Base-by-base conservation (phyloP, 2,329 filamentous ascomycete genomes). In the Colletotrichum falcatum region DNA sequence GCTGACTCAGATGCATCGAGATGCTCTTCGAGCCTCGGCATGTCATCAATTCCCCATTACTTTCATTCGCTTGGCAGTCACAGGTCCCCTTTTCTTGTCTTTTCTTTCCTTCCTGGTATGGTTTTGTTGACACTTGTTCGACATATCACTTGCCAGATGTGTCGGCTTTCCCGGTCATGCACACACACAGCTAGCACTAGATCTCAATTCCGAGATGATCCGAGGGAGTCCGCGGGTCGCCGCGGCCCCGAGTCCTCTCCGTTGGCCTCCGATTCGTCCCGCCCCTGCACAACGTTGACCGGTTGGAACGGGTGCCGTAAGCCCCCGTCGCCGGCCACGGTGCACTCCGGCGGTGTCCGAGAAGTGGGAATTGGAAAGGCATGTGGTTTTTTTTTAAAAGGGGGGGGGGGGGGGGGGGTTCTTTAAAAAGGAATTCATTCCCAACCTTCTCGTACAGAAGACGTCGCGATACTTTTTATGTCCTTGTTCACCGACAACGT, bases 231-330 rank as follows among this genome's bases (percentile, higher is more conserved):
- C 64, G 49, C 51, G 58, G 51, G 39, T 51, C 26, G n/a, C 58
- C 26, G 53, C 42, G 33, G 49, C 39, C 35, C 66, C 63, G 44
- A 44, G 35, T 14, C 23, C 35, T 28, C 44, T 62, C 64, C 64
- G 64, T 44, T 51, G 23, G 35, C 46, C 37, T 58, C 58, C 58
- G 26, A 23, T 37, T 48, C 30, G 28, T 48, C 7, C 64, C 64
- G 51, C 49, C 51, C 56, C 28, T 39, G 16, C 18, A 35, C 18
- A 53, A 70, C 67, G 64, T 70, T 62, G 51, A 67, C 67, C 67
- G 67, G 35, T 54, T 28, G 30, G 35, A 70, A 55, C 39, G 49
- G 55, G 30, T 35, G 26, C 48, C 23, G 33, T 18, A 46, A 18
- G 30, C 2, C 33, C 33, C 63, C 63, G 51, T 58, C 26, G n/a